phyloP scores from a whole-genome alignment of 208 protist genomes.

The Crithidia expoeki region DNA sequence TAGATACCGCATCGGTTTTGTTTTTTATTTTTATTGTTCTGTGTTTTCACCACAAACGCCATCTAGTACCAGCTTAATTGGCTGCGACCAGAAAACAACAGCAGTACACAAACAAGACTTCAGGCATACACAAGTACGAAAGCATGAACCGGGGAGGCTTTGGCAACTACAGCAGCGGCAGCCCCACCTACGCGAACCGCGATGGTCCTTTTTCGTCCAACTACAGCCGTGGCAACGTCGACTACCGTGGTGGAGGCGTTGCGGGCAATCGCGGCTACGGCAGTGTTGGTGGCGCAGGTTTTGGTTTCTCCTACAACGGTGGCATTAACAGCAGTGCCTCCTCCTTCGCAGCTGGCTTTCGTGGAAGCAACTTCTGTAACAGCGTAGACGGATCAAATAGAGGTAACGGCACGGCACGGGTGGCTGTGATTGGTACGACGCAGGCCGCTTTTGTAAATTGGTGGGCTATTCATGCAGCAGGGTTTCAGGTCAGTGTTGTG shows the following conservation, averaged over 20 bases:
- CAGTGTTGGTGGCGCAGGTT: not conserved
- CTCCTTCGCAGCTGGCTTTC: not conserved
- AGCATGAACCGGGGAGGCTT: slow-evolving; percentile 31
- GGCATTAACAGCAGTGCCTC: not conserved
- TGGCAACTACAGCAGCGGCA: slow-evolving; percentile 1
- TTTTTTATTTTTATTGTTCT: not conserved
- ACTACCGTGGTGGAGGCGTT: not conserved
- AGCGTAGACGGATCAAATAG: not conserved
- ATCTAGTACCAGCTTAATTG: no score
- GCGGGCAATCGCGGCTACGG: not conserved
- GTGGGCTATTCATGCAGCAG: slow-evolving; percentile 27
- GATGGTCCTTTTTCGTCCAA: not conserved
- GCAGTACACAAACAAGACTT: not conserved
- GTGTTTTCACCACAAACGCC: no score
- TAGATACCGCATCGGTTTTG: not conserved
- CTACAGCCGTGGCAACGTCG: not conserved
- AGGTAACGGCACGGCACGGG: slow-evolving; percentile 22
- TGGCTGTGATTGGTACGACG: slow-evolving; percentile 22
- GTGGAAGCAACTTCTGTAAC: not conserved
- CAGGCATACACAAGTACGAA: not conserved
- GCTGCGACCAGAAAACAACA: no score
- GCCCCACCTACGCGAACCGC: slow-evolving; percentile 8
- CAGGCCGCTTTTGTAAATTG: slow-evolving; percentile 12
- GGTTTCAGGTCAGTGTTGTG: slow-evolving; percentile 26
- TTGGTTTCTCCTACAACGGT: slow-evolving; percentile 1